Base-by-base conservation (phyloP, 2,329 filamentous ascomycete species). In the Arthrobotrys iridis region DNA sequence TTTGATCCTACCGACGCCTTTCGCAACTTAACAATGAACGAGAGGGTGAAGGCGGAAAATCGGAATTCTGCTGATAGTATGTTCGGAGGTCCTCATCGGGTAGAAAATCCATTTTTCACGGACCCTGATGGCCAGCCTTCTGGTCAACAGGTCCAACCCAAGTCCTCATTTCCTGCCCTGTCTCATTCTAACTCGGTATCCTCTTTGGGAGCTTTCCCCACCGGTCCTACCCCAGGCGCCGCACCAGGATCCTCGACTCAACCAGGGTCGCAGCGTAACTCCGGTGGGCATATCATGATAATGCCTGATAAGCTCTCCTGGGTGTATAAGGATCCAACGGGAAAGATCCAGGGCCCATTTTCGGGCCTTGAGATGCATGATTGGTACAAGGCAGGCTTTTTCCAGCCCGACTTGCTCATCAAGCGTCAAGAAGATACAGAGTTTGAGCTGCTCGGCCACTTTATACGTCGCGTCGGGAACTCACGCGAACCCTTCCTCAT, bases 301-400 rank as follows among this genome's bases (percentile, higher is more conserved):
- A 98, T 99, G 95, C 95, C 95, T 1, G 95, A 99, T 82, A 88
- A 96, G 11, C 99, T 99, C 93, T 88, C 94, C 79, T 99, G 95
- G 95, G 94, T 97, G 15, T 99, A 99, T 81, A 89, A 96, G 60
- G 95, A 99, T 81, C 95, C 95, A 3, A 92, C 96, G 81, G 93
- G 93, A 20, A 91, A 92, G 77, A 90, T 93, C 4, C 95, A 99
- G 81, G 95, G 95, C 0, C 95, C 95, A 0, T 99, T 95, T 83
- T 97, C 93, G 40, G 95, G 95, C 0, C 84, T 99, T 57, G 95
- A 99, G 83, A 99, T 99, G 95, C 96, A 99, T 79, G 96, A 99
- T 80, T 99, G 95, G 95, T 99, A 98, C 84, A 98, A 98, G 82
- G 94, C 93, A 37, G 93, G 94, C 48, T 99, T 98, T 84, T 99